Percentiles rank a stretch among this genome's conserved stretches.
Evolutionary conservation across 1,139 yeast species (phyloP).

Genomic region (Zygoascus sp.): DNA sequence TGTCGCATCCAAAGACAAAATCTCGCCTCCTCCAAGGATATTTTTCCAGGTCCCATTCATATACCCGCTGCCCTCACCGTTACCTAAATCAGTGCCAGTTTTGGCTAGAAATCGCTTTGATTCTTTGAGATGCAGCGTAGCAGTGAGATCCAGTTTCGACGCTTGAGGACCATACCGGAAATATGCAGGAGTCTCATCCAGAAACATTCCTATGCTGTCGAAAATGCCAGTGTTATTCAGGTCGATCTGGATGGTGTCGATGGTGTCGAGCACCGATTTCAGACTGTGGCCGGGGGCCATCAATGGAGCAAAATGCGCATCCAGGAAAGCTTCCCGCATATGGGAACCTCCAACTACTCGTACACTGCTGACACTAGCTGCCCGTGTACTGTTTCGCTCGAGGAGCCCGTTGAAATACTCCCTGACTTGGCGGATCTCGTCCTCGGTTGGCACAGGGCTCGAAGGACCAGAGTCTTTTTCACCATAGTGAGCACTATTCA

Average conservation of each 20-base stretch:
- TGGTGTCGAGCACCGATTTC: slow-evolving; percentile 13
- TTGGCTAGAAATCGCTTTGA: slow-evolving; percentile 20
- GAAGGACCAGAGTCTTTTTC: slow-evolving; percentile 12
- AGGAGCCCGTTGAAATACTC: slow-evolving; percentile 17
- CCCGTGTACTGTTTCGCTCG: slow-evolving; percentile 16
- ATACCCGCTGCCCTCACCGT: slow-evolving; percentile 69
- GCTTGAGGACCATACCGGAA: slow-evolving; percentile 10
- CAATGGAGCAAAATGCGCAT: slow-evolving; percentile 20
- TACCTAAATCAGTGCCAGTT: slow-evolving; percentile 24
- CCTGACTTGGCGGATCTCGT: slow-evolving; percentile 11
- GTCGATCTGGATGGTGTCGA: slow-evolving; percentile 18
- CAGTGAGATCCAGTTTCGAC: slow-evolving; percentile 19
- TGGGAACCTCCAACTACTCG: slow-evolving; percentile 21
- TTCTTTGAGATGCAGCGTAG: slow-evolving; percentile 16
- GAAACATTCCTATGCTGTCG: slow-evolving; percentile 17
- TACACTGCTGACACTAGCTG: slow-evolving; percentile 18
- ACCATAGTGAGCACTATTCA: slow-evolving; percentile 17
- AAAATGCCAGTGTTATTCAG: slow-evolving; percentile 21
- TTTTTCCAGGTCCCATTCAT: slow-evolving; percentile 22
- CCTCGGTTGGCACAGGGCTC: slow-evolving; percentile 9
- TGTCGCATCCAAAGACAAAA: slow-evolving; percentile 21
- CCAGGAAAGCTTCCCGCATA: slow-evolving; percentile 16
- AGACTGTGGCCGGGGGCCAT: slow-evolving; percentile 16
- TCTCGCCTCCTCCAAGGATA: slow-evolving; percentile 26
- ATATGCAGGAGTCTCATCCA: slow-evolving; percentile 16